These are phyloP conservation scores for Oxytropis ochrocephala DNA, from an alignment of 306 rosid genomes.

Conservation along the genomic window DNA sequence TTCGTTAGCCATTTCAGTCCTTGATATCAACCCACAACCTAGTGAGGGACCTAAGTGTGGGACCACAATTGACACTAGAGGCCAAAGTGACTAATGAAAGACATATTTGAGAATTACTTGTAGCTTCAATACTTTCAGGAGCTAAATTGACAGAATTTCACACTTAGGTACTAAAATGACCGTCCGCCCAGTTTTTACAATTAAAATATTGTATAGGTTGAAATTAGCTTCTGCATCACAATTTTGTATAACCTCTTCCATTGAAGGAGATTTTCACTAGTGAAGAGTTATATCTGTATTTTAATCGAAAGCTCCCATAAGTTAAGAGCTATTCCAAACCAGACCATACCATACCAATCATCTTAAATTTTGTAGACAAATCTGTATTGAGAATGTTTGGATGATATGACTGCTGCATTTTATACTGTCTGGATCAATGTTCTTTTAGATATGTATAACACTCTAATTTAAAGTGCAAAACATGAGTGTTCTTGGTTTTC, in stretches of 20 bases:
- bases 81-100: too few species aligned
- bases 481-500: constrained; percentile 3
- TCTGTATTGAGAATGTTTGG: neutral
- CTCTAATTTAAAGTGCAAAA: neutral
- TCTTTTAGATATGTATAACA: neutral
- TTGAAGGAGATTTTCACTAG: neutral
- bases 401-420: neutral
- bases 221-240: neutral
- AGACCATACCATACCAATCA: neutral
- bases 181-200: too few species aligned
- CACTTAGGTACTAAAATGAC: too few species aligned
- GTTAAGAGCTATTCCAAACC: neutral
- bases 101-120: too few species aligned
- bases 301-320: neutral
- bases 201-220: neutral
- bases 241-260: neutral
- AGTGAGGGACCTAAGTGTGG: too few species aligned
- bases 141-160: too few species aligned
- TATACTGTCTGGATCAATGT: neutral
- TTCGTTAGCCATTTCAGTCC: too few species aligned
- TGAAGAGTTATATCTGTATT: neutral
- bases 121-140: too few species aligned
- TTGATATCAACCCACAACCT: too few species aligned
- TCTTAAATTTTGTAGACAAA: neutral
- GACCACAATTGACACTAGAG: too few species aligned